Evolutionary conservation across 495 filamentous ascomycete species (phyloP).

Genomic region (Hypoxylon cercidicola): DNA sequence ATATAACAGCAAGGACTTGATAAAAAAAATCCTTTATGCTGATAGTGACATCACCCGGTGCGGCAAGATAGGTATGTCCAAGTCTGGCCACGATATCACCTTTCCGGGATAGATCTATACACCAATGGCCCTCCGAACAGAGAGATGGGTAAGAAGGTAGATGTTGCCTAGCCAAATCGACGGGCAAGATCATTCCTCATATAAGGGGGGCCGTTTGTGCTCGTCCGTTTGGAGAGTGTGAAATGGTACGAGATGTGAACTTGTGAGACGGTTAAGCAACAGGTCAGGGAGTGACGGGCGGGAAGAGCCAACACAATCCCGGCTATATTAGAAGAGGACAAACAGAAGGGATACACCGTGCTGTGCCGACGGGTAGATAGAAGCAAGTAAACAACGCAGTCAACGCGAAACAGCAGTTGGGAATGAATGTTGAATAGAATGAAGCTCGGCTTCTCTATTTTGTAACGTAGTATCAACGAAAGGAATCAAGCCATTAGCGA

Average conservation of each 20-base stretch:
- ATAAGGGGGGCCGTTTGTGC: conserved; percentile 4
- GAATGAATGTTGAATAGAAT: conserved; percentile 24
- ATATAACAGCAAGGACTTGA: conserved; percentile 1
- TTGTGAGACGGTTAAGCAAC: conserved; percentile 27
- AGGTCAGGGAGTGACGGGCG: conserved; percentile 15
- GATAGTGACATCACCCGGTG: conserved; percentile 11
- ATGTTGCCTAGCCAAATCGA: neutral
- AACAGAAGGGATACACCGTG: conserved; percentile 15
- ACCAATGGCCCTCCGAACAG: neutral
- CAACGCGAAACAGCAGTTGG: conserved; percentile 32
- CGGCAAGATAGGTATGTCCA: neutral
- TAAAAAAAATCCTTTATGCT: conserved; percentile 9
- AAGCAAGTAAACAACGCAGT: conserved; percentile 22
- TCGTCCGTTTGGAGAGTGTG: conserved; percentile 9
- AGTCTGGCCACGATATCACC: conserved; percentile 4
- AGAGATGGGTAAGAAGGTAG: neutral
- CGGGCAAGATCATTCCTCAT: conserved; percentile 13
- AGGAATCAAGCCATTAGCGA: conserved; percentile 21
- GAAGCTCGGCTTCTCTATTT: conserved; percentile 42
- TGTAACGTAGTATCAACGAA: conserved; percentile 9
- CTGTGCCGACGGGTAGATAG: neutral
- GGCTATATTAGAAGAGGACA: conserved; percentile 24
- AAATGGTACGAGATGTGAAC: conserved; percentile 25
- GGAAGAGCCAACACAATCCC: conserved; percentile 15
- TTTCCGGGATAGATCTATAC: conserved; percentile 1